These are phyloP conservation scores for Daldinia decipiens DNA, from an alignment of 495 filamentous ascomycete species.

Conservation along the genomic window DNA sequence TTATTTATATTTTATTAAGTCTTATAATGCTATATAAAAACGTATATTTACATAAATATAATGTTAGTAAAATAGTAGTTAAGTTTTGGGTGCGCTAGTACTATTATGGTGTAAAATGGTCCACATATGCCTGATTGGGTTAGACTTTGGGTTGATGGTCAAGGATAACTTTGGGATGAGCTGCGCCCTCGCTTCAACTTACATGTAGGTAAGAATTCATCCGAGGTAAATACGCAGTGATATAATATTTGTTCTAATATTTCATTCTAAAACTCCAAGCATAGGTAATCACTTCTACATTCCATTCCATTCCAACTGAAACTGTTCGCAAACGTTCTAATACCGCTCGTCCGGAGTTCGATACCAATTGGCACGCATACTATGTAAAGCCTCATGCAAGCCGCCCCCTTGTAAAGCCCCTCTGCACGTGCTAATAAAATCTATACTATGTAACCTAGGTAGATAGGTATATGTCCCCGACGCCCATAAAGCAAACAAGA, in stretches of 20 bases:
- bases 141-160: too few species aligned
- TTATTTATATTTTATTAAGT: too few species aligned
- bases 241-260: not conserved
- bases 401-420: constrained; percentile 5
- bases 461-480: not conserved
- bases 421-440: not conserved
- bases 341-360: not conserved
- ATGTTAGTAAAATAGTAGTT: too few species aligned
- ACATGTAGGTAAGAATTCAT: not conserved
- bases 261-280: not conserved
- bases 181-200: not conserved
- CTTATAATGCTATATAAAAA: too few species aligned
- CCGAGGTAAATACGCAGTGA: not conserved
- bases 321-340: not conserved
- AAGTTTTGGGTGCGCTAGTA: too few species aligned
- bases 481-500: constrained; percentile 14
- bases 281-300: not conserved
- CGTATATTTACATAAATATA: too few species aligned
- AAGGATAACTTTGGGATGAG: too few species aligned
- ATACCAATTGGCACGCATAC: not conserved
- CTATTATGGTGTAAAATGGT: too few species aligned
- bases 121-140: too few species aligned
- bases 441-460: too few species aligned
- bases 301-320: not conserved
- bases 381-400: constrained; percentile 16